phyloP scores from a whole-genome alignment of 164 flowering plant genomes.

The Tinospora cordifolia region DNA sequence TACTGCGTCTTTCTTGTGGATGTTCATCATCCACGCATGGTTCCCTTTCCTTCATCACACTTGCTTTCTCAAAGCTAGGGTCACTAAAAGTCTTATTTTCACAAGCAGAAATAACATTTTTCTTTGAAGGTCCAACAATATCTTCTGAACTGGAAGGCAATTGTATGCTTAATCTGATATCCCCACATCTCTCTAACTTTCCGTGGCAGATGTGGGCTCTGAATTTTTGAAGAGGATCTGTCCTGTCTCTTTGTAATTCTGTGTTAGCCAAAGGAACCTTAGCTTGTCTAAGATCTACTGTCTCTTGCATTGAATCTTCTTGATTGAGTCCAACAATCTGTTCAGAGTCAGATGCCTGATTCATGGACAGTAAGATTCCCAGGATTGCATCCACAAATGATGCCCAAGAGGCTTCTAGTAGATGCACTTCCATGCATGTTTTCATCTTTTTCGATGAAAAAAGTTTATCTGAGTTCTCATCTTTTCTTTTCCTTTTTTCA shows the following conservation, averaged over 20 bases:
- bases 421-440: slow-evolving; percentile 43
- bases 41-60: slow-evolving; percentile 46
- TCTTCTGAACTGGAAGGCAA: slow-evolving; percentile 40
- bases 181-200: slow-evolving; percentile 29
- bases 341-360: slow-evolving; percentile 38
- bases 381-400: slow-evolving; percentile 49
- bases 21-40: slow-evolving; percentile 50
- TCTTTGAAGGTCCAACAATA: slow-evolving; percentile 22
- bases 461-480: slow-evolving; percentile 27
- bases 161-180: slow-evolving; percentile 45
- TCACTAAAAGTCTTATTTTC: slow-evolving; percentile 27
- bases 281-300: slow-evolving; percentile 11
- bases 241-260: slow-evolving; percentile 4
- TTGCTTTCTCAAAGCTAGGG: slow-evolving; percentile 28
- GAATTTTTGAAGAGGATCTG: slow-evolving; percentile 10
- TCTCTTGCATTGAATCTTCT: slow-evolving; percentile 15
- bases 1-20: slow-evolving; percentile 86
- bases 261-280: slow-evolving; percentile 7
- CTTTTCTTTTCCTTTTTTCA: slow-evolving; percentile 61
- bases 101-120: slow-evolving; percentile 19
- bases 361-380: slow-evolving; percentile 34
- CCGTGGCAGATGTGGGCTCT: slow-evolving; percentile 7
- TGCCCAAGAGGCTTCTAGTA: slow-evolving; percentile 67
- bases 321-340: slow-evolving; percentile 12
- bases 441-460: slow-evolving; percentile 40